Base-by-base conservation (phyloP, 768 basidiomycete species). In the Panaeolus cyanescens region DNA sequence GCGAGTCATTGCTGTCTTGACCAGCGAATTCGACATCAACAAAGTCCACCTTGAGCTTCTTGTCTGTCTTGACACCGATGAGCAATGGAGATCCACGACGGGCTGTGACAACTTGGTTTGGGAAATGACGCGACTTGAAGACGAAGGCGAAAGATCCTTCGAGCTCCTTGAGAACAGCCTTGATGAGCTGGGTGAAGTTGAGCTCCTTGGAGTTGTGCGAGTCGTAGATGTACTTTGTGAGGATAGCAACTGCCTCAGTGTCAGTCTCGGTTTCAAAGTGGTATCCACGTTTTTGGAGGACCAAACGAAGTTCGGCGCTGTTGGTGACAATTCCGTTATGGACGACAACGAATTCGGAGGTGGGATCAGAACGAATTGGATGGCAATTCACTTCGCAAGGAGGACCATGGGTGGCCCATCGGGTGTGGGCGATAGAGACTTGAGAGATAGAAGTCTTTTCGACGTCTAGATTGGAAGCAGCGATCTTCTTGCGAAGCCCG, bases 291-390 rank as follows among this genome's bases (percentile, higher is more conserved):
- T 98, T 98, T 77, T 96, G 92, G 59, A 99, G 85, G 57, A 99
- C 95, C 66, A 91, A 87, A 63, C 91, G 85, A 69, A 99, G 89
- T 66, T 95, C 96, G 12, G 79, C 80, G 67, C 85, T 88, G 81
- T 97, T 98, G 76, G 96, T 99, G 71, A 99, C 96, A 72, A 99
- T 99, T 71, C 97, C 97, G 69, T 99, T 99, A 85, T 99, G 97
- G 28, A 99, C 96, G 67, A 99, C 78, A 61, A 89, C 86, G 79
- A 99, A 99, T 70, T 98, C 95, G 62, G 84, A 80, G 58, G 75
- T 81, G 25, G 85, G 78, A 69, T 96, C 95, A 15, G 91, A 92
- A 69, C 89, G 89, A 69, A 97, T 86, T 58, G 97, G 97, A 75
- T 99, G 97, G 79, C 96, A 99, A 78, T 99, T 99, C 68, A 83